Evolutionary conservation across 2,329 filamentous ascomycete genomes (phyloP).

Genomic region (Hypoxylon sp.): DNA sequence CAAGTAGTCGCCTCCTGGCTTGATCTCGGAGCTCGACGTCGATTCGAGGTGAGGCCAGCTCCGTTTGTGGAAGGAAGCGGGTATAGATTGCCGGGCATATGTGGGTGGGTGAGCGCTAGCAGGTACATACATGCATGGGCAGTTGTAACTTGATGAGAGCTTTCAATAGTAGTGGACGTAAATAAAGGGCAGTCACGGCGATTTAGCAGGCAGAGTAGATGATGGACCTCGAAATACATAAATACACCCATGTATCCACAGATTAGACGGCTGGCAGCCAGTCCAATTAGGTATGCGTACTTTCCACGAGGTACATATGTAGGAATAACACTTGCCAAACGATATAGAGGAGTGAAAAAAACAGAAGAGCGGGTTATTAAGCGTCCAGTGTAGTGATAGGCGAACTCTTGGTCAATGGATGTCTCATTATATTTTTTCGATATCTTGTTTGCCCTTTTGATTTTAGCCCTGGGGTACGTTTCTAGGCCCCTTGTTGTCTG

Average conservation of each 20-base stretch:
- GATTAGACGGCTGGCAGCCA: background rate
- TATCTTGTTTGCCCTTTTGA: background rate
- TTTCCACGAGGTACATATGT: too few species aligned
- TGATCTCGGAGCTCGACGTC: background rate
- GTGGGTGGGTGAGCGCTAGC: background rate
- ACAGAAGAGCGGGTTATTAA: background rate
- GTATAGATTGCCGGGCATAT: background rate
- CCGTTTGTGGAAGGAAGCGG: background rate
- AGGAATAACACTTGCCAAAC: background rate
- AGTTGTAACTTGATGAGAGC: background rate
- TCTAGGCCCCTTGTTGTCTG: too few species aligned
- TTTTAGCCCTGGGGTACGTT: background rate
- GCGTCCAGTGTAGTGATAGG: background rate
- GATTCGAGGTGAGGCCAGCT: background rate
- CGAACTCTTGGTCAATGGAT: background rate
- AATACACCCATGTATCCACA: background rate
- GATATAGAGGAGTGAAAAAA: background rate
- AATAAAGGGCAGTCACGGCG: background rate
- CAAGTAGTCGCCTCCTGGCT: background rate
- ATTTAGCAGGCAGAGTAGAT: background rate
- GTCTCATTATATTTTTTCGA: background rate
- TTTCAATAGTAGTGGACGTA: background rate
- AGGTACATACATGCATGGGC: background rate
- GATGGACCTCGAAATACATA: background rate
- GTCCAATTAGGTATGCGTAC: background rate